phyloP scores from a whole-genome alignment of 2,329 filamentous ascomycete genomes.

The Scolecobasidium constrictum region DNA sequence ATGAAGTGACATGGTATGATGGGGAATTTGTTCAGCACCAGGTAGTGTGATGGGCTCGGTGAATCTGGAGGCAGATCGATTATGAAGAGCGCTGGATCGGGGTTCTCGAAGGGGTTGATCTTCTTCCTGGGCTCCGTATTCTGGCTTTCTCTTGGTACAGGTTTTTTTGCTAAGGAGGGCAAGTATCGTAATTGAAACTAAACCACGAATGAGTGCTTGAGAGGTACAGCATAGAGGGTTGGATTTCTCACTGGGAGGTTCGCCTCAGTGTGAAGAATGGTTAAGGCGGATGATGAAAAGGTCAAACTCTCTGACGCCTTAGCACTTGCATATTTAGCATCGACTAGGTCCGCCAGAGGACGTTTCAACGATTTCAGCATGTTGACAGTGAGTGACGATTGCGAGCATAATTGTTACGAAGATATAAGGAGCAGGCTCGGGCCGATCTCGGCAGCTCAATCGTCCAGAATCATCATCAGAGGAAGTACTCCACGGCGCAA shows the following conservation, averaged over 20 bases:
- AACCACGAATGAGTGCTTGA: neutral
- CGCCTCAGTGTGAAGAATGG: conserved; percentile 24
- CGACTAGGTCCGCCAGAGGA: too few relatives aligned
- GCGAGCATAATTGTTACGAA: too few relatives aligned
- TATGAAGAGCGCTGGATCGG: conserved; percentile 42
- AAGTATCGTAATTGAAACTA: conserved; percentile 67
- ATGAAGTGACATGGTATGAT: conserved; percentile 63
- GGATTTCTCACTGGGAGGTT: conserved; percentile 24
- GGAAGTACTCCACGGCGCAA: too few relatives aligned
- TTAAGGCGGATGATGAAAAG: conserved; percentile 29
- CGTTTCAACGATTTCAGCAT: too few relatives aligned
- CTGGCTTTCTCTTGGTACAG: conserved; percentile 10
- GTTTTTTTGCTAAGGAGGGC: conserved; percentile 57
- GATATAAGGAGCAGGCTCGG: too few relatives aligned
- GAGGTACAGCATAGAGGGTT: neutral
- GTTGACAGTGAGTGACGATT: too few relatives aligned
- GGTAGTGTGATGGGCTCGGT: conserved; percentile 39
- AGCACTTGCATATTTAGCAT: too few relatives aligned
- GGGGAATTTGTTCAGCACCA: conserved; percentile 68
- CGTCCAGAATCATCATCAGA: too few relatives aligned
- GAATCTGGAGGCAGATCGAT: conserved; percentile 33
- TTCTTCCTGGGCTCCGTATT: conserved; percentile 21
- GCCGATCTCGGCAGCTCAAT: too few relatives aligned
- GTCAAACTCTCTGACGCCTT: too few relatives aligned
- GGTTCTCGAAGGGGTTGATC: conserved; percentile 55